Evolutionary conservation across 2,329 filamentous ascomycete genomes (phyloP), one percentile per base, ranked within the genome.

Genomic region (Diaporthe humulicola): DNA sequence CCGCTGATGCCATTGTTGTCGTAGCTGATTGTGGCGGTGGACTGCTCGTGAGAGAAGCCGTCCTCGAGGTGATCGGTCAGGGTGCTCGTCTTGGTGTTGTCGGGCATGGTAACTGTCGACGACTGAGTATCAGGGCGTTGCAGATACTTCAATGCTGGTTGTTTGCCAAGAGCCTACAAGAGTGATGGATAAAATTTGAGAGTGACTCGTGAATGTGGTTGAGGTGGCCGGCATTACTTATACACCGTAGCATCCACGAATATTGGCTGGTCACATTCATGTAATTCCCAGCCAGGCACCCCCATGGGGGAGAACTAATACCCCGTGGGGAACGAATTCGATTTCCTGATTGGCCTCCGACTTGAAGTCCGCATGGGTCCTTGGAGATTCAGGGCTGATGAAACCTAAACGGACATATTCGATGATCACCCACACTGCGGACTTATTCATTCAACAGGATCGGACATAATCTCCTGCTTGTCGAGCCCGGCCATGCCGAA

Each of bases 1-100:
- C 81, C 82, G 38, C 75, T 75, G 58, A 83, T 71, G 22, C 83
- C 82, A 38, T 77, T 71, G 10, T 74, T 76, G 30, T 81, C 82
- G 67, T 83, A 83, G 33, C 61, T 60, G 42, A 76, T 76, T 9
- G 36, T 7, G 28, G 66, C 36, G 19, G 52, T 36, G 52, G 45
- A 38, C 28, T 52, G n/a, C 25, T 54, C 66, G 19, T 54, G 66
- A 19, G 66, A 38, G 42, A 70, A 54, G 66, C 45, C 25, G 30
- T 70, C 66, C 28, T 54, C 66, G 45, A 70, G 28, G 45, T 70
- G 66, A 8, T 45, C 58, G 38, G 58, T 45, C 4, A 64, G n/a
- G 25, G 38, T 64, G 58, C 58, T 22, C 58, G 15, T 30, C 58
- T 64, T 45, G 40, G 40, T 42, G 22, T 64, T 45, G 25, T 64